Evolutionary conservation across 2,329 filamentous ascomycete genomes (phyloP).

Genomic region (Penicillium capsulatum): DNA sequence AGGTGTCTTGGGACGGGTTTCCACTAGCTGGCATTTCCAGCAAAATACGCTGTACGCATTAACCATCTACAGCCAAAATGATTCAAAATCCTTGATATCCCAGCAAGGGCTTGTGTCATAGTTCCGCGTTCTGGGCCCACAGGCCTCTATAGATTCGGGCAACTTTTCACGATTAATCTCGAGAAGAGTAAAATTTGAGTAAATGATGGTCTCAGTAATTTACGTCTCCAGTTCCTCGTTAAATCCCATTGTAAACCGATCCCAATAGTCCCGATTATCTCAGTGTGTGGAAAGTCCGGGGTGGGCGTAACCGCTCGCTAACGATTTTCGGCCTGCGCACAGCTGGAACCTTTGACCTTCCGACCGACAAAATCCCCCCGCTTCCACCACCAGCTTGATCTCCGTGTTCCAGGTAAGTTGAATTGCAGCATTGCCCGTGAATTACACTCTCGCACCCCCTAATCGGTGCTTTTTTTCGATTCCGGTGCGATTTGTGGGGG

Average conservation of each 20-base stretch:
- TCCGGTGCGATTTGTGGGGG: conserved; percentile 25
- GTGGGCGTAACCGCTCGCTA: conserved; percentile 40
- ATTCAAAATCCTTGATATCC: conserved; percentile 44
- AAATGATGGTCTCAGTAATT: conserved; percentile 1
- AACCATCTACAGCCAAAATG: conserved; percentile 42
- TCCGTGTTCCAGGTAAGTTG: conserved; percentile 35
- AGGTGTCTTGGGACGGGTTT: conserved; percentile 40
- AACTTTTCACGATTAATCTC: conserved; percentile 5
- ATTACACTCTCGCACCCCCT: conserved; percentile 20
- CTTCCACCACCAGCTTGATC: conserved; percentile 34
- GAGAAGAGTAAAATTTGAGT: too few relatives aligned
- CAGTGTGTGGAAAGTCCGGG: conserved; percentile 32
- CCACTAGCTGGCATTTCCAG: conserved; percentile 37
- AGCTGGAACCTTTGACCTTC: conserved; percentile 36
- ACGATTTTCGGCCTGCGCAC: conserved; percentile 45
- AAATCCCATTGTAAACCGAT: too few relatives aligned
- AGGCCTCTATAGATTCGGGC: conserved; percentile 19
- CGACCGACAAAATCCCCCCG: conserved; percentile 37
- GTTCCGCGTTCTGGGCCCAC: conserved; percentile 17
- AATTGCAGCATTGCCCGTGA: conserved; percentile 18
- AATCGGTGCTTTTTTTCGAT: conserved; percentile 23
- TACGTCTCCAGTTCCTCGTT: too few relatives aligned
- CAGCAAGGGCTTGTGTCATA: conserved; percentile 24
- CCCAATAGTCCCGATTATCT: conserved; percentile 6
- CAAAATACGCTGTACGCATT: conserved; percentile 42